These are phyloP conservation scores for Stagonosporopsis rhizophila DNA, from an alignment of 2,329 filamentous ascomycete genomes.

Conservation along the genomic window DNA sequence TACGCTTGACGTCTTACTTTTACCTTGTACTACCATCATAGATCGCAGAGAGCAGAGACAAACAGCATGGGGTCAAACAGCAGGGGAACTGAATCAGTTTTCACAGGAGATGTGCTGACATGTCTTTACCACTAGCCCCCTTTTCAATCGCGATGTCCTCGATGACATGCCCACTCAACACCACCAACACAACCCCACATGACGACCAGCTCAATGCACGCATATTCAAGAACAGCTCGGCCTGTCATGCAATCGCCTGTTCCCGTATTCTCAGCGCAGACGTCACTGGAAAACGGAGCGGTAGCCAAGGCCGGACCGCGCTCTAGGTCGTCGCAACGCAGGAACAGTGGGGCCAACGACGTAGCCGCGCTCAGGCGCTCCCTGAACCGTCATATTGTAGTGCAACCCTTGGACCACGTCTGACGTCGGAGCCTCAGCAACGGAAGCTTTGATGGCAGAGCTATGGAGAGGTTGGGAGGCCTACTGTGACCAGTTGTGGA, in stretches of 20 bases:
- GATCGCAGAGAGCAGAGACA: too few species aligned
- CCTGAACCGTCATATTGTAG: neutral
- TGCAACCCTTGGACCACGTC: constrained; percentile 9
- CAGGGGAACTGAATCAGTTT: too few species aligned
- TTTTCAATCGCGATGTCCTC: constrained; percentile 2
- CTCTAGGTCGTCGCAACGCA: constrained; percentile 11
- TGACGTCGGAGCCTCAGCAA: constrained; percentile 13
- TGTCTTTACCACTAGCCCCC: neutral
- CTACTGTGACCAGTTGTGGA: neutral
- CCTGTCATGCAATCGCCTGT: constrained; percentile 5
- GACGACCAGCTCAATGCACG: neutral
- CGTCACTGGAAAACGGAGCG: constrained; percentile 3
- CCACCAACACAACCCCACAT: neutral
- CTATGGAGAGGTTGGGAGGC: neutral
- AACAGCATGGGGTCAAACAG: too few species aligned
- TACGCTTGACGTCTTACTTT: too few species aligned
- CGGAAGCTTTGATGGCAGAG: constrained; percentile 8
- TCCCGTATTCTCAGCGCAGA: constrained; percentile 10
- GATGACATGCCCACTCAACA: constrained; percentile 8
- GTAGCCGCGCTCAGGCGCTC: constrained; percentile 7
- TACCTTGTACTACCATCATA: too few species aligned
- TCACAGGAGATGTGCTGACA: neutral
- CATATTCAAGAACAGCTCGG: constrained; percentile 2
- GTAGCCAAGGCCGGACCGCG: constrained; percentile 13
- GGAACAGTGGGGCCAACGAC: constrained; percentile 18